These are phyloP conservation scores for Monilinia vaccinii-corymbosi DNA, from an alignment of 2,329 filamentous ascomycete genomes.

Conservation along the genomic window DNA sequence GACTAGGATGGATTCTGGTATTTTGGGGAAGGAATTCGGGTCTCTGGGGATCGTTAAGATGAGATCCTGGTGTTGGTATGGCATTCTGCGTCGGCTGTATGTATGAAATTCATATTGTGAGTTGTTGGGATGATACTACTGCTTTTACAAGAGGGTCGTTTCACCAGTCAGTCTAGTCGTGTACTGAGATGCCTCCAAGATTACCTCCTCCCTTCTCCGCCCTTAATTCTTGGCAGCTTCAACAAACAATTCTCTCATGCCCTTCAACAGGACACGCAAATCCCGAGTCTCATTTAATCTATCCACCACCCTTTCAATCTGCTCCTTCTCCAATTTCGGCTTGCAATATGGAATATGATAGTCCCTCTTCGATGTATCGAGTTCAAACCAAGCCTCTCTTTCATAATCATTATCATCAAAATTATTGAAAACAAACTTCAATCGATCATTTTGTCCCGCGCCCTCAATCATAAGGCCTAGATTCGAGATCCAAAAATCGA, in stretches of 20 bases:
- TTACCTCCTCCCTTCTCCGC: background rate
- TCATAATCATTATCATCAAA: slow-evolving; percentile 83
- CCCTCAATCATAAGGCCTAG: slow-evolving; percentile 85
- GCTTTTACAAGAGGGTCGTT: background rate
- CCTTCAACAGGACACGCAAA: slow-evolving; percentile 63
- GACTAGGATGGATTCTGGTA: background rate
- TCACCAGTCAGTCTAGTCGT: background rate
- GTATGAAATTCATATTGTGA: background rate
- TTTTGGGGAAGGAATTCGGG: no score
- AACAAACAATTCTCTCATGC: slow-evolving; percentile 72
- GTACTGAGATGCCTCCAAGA: background rate
- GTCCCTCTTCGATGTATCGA: slow-evolving; percentile 71
- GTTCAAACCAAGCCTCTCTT: slow-evolving; percentile 85
- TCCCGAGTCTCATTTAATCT: slow-evolving; percentile 74
- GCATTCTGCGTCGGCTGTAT: background rate
- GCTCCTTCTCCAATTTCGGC: slow-evolving; percentile 73
- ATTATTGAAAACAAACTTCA: slow-evolving; percentile 86
- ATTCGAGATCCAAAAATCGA: slow-evolving; percentile 93
- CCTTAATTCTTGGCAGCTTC: slow-evolving; percentile 43
- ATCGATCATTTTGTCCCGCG: slow-evolving; percentile 68
- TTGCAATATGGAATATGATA: slow-evolving; percentile 76
- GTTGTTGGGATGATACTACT: background rate
- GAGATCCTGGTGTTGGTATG: background rate
- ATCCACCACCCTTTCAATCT: slow-evolving; percentile 68
- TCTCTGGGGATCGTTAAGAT: no score